A percentile compares a stretch with the other conserved stretches of the same genome.
Evolutionary conservation across 2,329 filamentous ascomycete species (phyloP).

Genomic region (Alternaria ethzedia): DNA sequence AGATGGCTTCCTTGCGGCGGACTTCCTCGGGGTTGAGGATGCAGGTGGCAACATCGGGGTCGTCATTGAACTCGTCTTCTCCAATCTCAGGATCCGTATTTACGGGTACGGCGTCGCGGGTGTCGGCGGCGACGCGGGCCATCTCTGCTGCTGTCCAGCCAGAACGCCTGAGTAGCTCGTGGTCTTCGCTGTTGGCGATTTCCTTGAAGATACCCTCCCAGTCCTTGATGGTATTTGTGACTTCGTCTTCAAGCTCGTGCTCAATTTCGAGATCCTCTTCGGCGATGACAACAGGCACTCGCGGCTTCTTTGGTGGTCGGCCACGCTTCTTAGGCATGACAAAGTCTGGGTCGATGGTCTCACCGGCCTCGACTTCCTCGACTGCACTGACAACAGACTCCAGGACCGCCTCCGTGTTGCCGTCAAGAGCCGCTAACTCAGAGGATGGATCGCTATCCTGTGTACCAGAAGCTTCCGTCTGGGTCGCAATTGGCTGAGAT

Average conservation of each 20-base stretch:
- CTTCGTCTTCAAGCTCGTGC: constrained; percentile 54
- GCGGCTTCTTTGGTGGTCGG: constrained; percentile 40
- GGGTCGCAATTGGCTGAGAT: constrained; percentile 11
- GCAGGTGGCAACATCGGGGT: constrained; percentile 85
- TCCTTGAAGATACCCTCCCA: constrained; percentile 40
- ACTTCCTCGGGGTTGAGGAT: constrained; percentile 76
- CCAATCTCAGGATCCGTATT: constrained; percentile 64
- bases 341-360: constrained; percentile 24
- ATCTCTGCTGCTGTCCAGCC: constrained; percentile 39
- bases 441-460: constrained; percentile 7
- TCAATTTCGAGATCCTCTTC: constrained; percentile 57
- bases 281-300: constrained; percentile 44
- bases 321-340: constrained; percentile 47
- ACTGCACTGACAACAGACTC: constrained; percentile 30
- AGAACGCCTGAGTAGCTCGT: constrained; percentile 34
- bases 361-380: constrained; percentile 21
- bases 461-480: constrained; percentile 10
- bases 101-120: constrained; percentile 24
- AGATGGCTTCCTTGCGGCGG: constrained; percentile 85
- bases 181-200: constrained; percentile 37
- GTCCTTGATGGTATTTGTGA: constrained; percentile 45
- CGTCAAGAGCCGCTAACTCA: constrained; percentile 28
- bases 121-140: constrained; percentile 32
- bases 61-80: constrained; percentile 85
- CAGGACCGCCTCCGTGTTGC: constrained; percentile 27